These are phyloP conservation scores for Glarea lozoyensis DNA, from an alignment of 495 filamentous ascomycete species.

Conservation along the genomic window DNA sequence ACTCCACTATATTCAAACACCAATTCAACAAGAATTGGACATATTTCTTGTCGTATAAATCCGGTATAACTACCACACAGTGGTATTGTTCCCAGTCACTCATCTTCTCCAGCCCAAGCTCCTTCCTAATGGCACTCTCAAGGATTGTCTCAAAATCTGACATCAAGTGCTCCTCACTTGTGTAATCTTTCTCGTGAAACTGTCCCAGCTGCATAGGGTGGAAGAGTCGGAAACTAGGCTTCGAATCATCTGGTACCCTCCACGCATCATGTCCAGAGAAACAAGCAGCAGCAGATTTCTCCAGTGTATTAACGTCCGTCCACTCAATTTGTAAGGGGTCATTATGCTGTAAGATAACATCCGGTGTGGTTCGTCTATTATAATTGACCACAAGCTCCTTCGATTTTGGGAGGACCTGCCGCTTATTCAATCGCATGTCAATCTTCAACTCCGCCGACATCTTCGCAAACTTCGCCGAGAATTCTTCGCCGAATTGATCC, in stretches of 20 bases:
- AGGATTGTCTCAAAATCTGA: conserved; percentile 80
- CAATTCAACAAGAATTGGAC: conserved; percentile 76
- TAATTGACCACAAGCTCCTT: conserved; percentile 91
- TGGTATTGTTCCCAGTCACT: conserved; percentile 84
- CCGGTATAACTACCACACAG: conserved; percentile 90
- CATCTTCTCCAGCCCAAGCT: conserved; percentile 68
- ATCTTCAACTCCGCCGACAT: conserved; percentile 81
- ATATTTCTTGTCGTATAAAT: conserved; percentile 90
- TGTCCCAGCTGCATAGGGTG: conserved; percentile 85
- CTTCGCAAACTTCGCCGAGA: conserved; percentile 64
- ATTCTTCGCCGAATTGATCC: conserved; percentile 78
- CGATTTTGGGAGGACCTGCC: conserved; percentile 86
- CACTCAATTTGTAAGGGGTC: conserved; percentile 88
- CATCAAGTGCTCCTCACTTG: conserved; percentile 62
- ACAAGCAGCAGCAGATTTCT: conserved; percentile 38
- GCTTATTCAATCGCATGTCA: conserved; percentile 86
- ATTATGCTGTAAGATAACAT: conserved; percentile 86
- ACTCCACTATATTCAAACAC: conserved; percentile 71
- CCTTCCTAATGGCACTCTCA: conserved; percentile 73
- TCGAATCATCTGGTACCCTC: conserved; percentile 82
- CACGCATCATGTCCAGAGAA: conserved; percentile 76
- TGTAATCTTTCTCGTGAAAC: conserved; percentile 86
- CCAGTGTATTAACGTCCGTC: conserved; percentile 64
- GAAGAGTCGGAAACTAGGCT: conserved; percentile 79
- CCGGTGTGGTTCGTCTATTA: conserved; percentile 71